These are phyloP conservation scores for Austroboletus eburneus DNA, from an alignment of 768 basidiomycete species.

Conservation along the genomic window DNA sequence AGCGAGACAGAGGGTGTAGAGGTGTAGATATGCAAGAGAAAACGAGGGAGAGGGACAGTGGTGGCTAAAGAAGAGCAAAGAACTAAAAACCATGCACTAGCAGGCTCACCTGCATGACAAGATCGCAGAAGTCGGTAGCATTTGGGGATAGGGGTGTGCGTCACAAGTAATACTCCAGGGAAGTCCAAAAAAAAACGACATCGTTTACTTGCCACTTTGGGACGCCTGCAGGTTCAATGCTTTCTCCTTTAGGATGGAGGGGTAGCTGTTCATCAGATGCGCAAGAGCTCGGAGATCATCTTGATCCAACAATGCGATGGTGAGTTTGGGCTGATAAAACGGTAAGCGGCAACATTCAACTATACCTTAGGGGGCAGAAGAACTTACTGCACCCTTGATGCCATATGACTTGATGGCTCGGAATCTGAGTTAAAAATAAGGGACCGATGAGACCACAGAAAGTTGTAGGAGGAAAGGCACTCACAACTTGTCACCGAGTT, in stretches of 20 bases:
- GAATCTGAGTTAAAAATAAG: conserved; percentile 38
- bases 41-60: neutral
- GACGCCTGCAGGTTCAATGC: conserved; percentile 33
- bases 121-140: too few species aligned
- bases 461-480: conserved; percentile 22
- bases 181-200: neutral
- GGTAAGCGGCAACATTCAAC: conserved; percentile 1
- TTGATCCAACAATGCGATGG: conserved; percentile 76
- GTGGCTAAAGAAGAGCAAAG: conserved; percentile 6
- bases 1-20: conserved; percentile 3
- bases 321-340: conserved; percentile 65
- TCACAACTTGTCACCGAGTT: conserved; percentile 73
- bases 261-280: conserved; percentile 86
- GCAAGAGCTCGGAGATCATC: conserved; percentile 83
- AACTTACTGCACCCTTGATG: conserved; percentile 71
- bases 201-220: conserved; percentile 24
- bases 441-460: conserved; percentile 16
- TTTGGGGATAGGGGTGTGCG: neutral
- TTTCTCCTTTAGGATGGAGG: conserved; percentile 78
- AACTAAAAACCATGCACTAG: neutral
- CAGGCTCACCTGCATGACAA: too few species aligned
- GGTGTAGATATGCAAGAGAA: conserved; percentile 8
- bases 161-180: neutral
- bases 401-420: conserved; percentile 69
- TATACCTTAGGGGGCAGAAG: neutral